Evolutionary conservation across 139 green algal genomes (phyloP), one percentile per base, ranked within the genome.

Genomic region (Chlorella sp.): DNA sequence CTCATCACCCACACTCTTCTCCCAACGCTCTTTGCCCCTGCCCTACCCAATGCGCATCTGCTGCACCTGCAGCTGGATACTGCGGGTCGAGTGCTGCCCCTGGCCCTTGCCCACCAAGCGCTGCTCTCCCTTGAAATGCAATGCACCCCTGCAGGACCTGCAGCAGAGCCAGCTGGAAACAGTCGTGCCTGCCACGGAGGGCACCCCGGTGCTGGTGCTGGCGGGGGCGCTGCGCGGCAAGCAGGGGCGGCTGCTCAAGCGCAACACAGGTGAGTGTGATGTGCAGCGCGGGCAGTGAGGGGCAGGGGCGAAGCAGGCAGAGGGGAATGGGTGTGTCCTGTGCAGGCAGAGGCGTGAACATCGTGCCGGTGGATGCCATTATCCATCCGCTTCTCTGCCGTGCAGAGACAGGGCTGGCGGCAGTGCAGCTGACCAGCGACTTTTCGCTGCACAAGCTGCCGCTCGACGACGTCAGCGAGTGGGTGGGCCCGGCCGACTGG

Each of bases 381-480:
- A n/a, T 51, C 44, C 44, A 9, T 51, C 44, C 44, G 44, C 44
- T 51, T 9, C 44, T 69, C 25, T 34, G 6, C 28, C 28, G 1
- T 28, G 63, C 74, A 84, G 74, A 74, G 72, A 75, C 70, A 56
- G 93, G 87, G 26, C 86, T 87, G 86, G 92, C 89, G 36, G 93
- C 94, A 38, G 89, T 97, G 86, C 94, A 97, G 89, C 75, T 97
- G 76, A 70, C 65, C 12, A 73, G 76, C 23, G 94, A 96, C 81
- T 85, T 93, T 51, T 82, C n/a, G 25, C 79, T 97, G 36, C 86
- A 92, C 63, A 89, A 92, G 65, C 67, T 97, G 71, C 26, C 89
- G 78, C 88, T 97, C 78, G 94, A 97, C 82, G 89, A 97, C 32
- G 83, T 97, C 79, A 82, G 87, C 11, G 89, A 92, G 64, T 96